Conservation (phyloP, 352 stramenopile genomes). For the Peronospora destructor region DNA sequence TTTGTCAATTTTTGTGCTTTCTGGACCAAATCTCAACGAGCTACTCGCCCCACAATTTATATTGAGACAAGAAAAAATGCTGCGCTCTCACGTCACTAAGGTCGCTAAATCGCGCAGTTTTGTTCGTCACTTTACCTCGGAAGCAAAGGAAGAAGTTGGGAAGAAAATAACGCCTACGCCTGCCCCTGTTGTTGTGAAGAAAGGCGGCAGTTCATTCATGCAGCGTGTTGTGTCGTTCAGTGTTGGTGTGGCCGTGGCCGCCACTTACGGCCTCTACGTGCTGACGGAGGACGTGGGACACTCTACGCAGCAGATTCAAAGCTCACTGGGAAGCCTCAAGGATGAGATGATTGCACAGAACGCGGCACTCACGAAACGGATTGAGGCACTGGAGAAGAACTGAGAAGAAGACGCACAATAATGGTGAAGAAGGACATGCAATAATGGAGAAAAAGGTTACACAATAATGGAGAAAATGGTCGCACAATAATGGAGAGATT, state of each 20-base stretch:
- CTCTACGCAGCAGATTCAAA: slow-evolving; percentile 70
- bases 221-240: slow-evolving; percentile 66
- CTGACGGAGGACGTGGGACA: slow-evolving; percentile 62
- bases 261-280: slow-evolving; percentile 61
- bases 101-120: slow-evolving; percentile 21
- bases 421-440: not conserved
- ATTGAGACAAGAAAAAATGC: slow-evolving; percentile 15
- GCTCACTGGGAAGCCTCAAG: slow-evolving; percentile 55
- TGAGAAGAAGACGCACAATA: slow-evolving; percentile 26
- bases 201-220: slow-evolving; percentile 58
- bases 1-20: not conserved
- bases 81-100: slow-evolving; percentile 29
- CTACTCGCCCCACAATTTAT: slow-evolving; percentile 16
- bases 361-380: slow-evolving; percentile 56
- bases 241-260: slow-evolving; percentile 56
- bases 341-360: slow-evolving; percentile 66
- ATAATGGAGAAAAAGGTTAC: not conserved
- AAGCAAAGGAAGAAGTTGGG: slow-evolving; percentile 39
- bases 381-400: slow-evolving; percentile 59
- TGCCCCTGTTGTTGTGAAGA: slow-evolving; percentile 33
- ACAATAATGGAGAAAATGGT: slow-evolving; percentile 13
- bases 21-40: not conserved
- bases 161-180: slow-evolving; percentile 15
- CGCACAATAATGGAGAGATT: slow-evolving; percentile 13
- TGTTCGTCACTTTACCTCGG: slow-evolving; percentile 51